Evolutionary conservation across 2,329 filamentous ascomycete genomes (phyloP).

Genomic region (Hymenoscyphus albidus): DNA sequence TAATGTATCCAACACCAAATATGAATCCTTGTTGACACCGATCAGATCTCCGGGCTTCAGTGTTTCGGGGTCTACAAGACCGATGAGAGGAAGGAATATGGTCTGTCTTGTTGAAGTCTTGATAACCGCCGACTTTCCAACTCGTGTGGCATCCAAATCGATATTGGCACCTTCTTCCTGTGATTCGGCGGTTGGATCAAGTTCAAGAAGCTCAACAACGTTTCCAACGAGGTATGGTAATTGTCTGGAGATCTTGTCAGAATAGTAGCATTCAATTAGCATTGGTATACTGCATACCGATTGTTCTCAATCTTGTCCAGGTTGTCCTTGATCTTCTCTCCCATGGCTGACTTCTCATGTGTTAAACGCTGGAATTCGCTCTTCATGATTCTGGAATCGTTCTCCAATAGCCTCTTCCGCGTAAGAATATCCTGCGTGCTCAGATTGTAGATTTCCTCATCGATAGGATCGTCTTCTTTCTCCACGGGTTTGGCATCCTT

Average conservation of each 20-base stretch:
- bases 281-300: slow-evolving; percentile 54
- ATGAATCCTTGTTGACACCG: slow-evolving; percentile 98
- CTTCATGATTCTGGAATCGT: slow-evolving; percentile 97
- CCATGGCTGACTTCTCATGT: slow-evolving; percentile 94
- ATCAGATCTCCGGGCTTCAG: slow-evolving; percentile 95
- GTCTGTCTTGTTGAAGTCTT: slow-evolving; percentile 98
- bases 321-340: slow-evolving; percentile 99
- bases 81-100: slow-evolving; percentile 96
- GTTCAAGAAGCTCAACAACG: slow-evolving; percentile 92
- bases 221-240: slow-evolving; percentile 97
- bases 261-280: not conserved
- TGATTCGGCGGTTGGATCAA: slow-evolving; percentile 93
- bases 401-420: slow-evolving; percentile 86
- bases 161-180: slow-evolving; percentile 98
- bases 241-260: slow-evolving; percentile 58
- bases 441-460: slow-evolving; percentile 88
- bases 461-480: slow-evolving; percentile 76
- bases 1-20: slow-evolving; percentile 92
- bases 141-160: slow-evolving; percentile 90
- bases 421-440: slow-evolving; percentile 94
- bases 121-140: slow-evolving; percentile 98
- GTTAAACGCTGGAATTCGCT: slow-evolving; percentile 91
- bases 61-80: slow-evolving; percentile 90
- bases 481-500: slow-evolving; percentile 70
- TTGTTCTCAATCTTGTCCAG: slow-evolving; percentile 99